Conservation (phyloP, 2,329 filamentous ascomycete genomes). For the Monascus ruber region DNA sequence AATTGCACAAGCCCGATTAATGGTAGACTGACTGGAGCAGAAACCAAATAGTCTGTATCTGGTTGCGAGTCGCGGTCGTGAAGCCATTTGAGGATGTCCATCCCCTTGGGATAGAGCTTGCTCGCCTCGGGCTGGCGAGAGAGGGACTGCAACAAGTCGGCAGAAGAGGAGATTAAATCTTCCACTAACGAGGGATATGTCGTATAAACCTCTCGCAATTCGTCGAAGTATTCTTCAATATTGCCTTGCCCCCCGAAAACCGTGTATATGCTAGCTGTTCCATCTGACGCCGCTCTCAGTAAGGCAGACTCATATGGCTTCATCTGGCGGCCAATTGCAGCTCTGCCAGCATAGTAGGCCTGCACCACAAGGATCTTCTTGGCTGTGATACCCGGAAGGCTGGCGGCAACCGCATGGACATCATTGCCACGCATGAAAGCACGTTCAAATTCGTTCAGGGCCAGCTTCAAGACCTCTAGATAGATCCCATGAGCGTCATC, state of each 20-base stretch:
- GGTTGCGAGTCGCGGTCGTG: conserved; percentile 81
- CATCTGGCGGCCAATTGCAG: conserved; percentile 72
- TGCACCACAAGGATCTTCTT: conserved; percentile 88
- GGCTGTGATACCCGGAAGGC: conserved; percentile 74
- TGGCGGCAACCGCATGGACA: conserved; percentile 78
- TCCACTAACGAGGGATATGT: conserved; percentile 87
- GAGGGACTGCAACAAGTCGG: conserved; percentile 76
- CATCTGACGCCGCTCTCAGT: conserved; percentile 75
- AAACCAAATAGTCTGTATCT: conserved; percentile 87
- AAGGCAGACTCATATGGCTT: conserved; percentile 90
- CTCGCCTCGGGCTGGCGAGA: conserved; percentile 74
- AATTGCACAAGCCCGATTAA: conserved; percentile 93
- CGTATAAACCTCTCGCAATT: conserved; percentile 79
- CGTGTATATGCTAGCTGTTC: conserved; percentile 74
- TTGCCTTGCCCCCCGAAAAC: conserved; percentile 97
- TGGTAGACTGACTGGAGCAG: conserved; percentile 88
- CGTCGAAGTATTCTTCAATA: conserved; percentile 98
- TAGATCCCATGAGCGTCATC: conserved; percentile 81
- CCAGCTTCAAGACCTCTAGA: conserved; percentile 81
- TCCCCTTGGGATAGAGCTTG: conserved; percentile 94
- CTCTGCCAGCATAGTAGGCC: conserved; percentile 83
- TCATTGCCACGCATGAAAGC: conserved; percentile 92
- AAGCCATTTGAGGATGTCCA: conserved; percentile 90
- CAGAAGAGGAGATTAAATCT: conserved; percentile 68
- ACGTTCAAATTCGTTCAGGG: conserved; percentile 92